Evolutionary conservation across 1,284 basidiomycete species (phyloP).

Genomic region (Ustilago tritici): DNA sequence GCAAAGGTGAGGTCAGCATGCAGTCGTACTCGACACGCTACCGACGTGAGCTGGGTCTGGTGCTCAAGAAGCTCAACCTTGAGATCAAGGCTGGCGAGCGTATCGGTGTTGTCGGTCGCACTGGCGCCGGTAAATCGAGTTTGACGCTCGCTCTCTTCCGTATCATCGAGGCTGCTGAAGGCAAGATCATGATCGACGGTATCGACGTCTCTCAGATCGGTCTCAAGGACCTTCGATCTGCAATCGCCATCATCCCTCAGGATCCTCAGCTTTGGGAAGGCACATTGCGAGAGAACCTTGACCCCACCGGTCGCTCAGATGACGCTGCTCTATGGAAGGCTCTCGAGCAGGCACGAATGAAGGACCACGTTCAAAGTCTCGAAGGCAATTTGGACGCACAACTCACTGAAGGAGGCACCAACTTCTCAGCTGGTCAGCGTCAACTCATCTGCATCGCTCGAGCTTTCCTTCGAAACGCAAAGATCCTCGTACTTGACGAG

Average conservation of each 20-base stretch:
- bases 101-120: conserved; percentile 78
- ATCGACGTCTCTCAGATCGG: conserved; percentile 86
- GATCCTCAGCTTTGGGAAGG: conserved; percentile 85
- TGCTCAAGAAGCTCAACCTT: conserved; percentile 80
- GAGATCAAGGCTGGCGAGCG: conserved; percentile 79
- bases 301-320: conserved; percentile 80
- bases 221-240: conserved; percentile 76
- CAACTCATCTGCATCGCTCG: conserved; percentile 70
- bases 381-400: conserved; percentile 80
- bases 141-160: conserved; percentile 74
- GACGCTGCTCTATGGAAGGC: conserved; percentile 82
- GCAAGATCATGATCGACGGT: conserved; percentile 84
- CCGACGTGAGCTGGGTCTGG: conserved; percentile 81
- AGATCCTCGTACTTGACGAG: conserved; percentile 90
- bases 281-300: conserved; percentile 84
- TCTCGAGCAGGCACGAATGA: conserved; percentile 79
- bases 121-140: conserved; percentile 91
- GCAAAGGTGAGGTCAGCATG: conserved; percentile 81
- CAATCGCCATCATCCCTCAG: conserved; percentile 85
- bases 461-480: conserved; percentile 73
- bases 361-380: conserved; percentile 79
- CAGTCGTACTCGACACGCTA: conserved; percentile 85
- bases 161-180: conserved; percentile 78
- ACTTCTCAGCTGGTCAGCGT: conserved; percentile 84
- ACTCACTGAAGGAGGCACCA: conserved; percentile 82